phyloP scores from a whole-genome alignment of 2,329 filamentous ascomycete species.

The Verticillium isaacii region DNA sequence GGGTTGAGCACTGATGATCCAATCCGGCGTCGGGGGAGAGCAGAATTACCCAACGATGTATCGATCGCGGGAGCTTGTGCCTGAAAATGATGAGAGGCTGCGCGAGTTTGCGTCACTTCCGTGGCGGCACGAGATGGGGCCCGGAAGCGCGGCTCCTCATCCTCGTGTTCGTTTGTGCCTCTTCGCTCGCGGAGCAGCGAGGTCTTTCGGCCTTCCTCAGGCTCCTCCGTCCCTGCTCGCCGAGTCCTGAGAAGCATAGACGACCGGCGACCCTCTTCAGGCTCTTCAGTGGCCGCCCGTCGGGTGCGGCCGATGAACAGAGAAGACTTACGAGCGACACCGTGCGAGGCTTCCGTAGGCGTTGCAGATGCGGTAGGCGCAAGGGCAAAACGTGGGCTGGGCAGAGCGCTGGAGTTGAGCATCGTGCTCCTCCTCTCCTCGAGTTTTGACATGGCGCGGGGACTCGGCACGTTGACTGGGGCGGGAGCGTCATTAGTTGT shows the following conservation, averaged over 20 bases:
- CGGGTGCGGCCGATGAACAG: conserved; percentile 41
- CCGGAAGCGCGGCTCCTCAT: conserved; percentile 46
- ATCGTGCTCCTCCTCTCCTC: conserved; percentile 49
- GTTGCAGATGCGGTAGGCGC: conserved; percentile 26
- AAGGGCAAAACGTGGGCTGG: conserved; percentile 36
- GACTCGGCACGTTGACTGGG: conserved; percentile 33
- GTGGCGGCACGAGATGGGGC: conserved; percentile 55
- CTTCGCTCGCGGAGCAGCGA: conserved; percentile 41
- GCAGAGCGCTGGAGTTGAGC: conserved; percentile 37
- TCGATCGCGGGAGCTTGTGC: neutral
- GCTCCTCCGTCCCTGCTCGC: conserved; percentile 42
- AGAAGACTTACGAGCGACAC: conserved; percentile 45
- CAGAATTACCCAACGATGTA: conserved; percentile 21
- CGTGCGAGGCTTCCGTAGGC: conserved; percentile 13
- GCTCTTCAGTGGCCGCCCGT: conserved; percentile 44
- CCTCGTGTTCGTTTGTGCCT: conserved; percentile 41
- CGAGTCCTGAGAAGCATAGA: conserved; percentile 41
- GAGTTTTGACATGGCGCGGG: conserved; percentile 43
- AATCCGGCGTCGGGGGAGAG: conserved; percentile 49
- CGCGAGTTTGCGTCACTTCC: conserved; percentile 38
- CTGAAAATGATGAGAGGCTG: conserved; percentile 19
- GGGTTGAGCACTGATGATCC: conserved; percentile 40
- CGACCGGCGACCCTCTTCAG: conserved; percentile 44
- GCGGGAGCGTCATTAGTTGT: conserved; percentile 32
- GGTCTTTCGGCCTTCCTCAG: conserved; percentile 39